Percentiles rank a stretch among this genome's conserved stretches.
These are phyloP conservation scores for Cephaloascus albidus DNA, from an alignment of 805 yeast genomes.

Conservation along the genomic window DNA sequence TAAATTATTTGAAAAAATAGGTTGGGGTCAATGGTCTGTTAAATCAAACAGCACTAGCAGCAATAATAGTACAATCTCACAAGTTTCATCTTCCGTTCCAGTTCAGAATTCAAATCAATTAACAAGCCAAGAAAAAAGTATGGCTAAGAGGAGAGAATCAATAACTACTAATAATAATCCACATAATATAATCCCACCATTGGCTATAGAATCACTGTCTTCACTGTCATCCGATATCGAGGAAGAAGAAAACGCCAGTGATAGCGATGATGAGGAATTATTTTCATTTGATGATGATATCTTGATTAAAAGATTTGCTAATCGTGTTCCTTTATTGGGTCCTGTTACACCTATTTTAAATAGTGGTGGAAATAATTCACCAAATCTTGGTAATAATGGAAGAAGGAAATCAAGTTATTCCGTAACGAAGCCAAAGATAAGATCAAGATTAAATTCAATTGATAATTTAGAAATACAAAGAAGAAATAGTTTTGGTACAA, in stretches of 20 bases:
- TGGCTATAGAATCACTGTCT: too few relatives aligned
- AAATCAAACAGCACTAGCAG: conserved; percentile 1
- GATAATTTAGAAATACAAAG: conserved; percentile 26
- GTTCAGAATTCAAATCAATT: conserved; percentile 4
- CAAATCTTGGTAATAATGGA: conserved; percentile 12
- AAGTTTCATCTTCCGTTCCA: conserved; percentile 12
- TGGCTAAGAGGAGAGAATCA: conserved; percentile 37
- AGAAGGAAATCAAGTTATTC: conserved; percentile 11
- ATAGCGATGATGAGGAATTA: conserved; percentile 19
- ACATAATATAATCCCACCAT: conserved; percentile 36
- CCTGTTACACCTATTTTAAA: conserved; percentile 23
- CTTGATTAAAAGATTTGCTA: conserved; percentile 28
- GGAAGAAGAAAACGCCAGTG: conserved; percentile 13
- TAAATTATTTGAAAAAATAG: conserved; percentile 73
- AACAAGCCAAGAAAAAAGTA: conserved; percentile 2
- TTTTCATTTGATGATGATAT: conserved; percentile 6
- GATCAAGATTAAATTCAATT: conserved; percentile 30
- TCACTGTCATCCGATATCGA: conserved; percentile 15
- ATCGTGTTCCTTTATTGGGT: conserved; percentile 26
- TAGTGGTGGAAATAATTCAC: conserved; percentile 15
- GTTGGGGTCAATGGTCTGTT: conserved; percentile 98
- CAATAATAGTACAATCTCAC: conserved; percentile 12
- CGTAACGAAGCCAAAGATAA: conserved; percentile 14
- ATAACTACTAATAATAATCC: conserved; percentile 36
- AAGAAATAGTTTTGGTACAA: conserved; percentile 6